phyloP scores from a whole-genome alignment of 768 basidiomycete genomes.

The Suillus discolor region DNA sequence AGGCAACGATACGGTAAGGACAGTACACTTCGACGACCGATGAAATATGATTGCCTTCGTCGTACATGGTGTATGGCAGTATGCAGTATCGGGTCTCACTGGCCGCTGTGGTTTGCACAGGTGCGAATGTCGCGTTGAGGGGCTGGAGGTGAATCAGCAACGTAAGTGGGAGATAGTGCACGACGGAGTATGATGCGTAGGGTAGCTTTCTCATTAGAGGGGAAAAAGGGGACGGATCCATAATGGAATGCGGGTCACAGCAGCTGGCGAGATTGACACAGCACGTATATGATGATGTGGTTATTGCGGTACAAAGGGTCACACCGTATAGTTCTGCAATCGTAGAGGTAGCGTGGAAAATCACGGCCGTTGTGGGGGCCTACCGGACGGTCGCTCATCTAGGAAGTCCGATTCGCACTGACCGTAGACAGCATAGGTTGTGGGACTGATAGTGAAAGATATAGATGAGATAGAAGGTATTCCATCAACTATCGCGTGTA shows the following conservation, averaged over 20 bases:
- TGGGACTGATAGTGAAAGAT: not conserved
- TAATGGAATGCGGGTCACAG: slow-evolving; percentile 32
- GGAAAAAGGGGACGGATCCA: slow-evolving; percentile 26
- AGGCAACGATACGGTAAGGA: too few species aligned
- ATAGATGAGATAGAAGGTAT: slow-evolving; percentile 7
- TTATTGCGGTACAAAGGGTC: slow-evolving; percentile 6
- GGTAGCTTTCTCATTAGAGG: slow-evolving; percentile 23
- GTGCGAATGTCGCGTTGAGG: slow-evolving; percentile 14
- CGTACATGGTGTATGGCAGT: slow-evolving; percentile 48
- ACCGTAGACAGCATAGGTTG: not conserved
- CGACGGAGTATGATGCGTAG: not conserved
- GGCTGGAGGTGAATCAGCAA: slow-evolving; percentile 13
- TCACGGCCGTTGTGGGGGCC: not conserved
- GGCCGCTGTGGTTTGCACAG: slow-evolving; percentile 14
- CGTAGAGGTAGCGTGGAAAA: not conserved
- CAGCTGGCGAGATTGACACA: slow-evolving; percentile 68
- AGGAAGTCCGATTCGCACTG: not conserved
- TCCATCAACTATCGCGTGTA: not conserved
- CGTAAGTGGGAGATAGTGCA: slow-evolving; percentile 37
- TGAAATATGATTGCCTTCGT: slow-evolving; percentile 51
- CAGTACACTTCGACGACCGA: slow-evolving; percentile 22
- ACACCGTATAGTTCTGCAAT: not conserved
- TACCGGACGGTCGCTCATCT: not conserved
- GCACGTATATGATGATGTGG: slow-evolving; percentile 27
- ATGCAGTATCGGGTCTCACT: slow-evolving; percentile 30